Evolutionary conservation across 805 yeast genomes (phyloP).

Genomic region (Metschnikowia kunwiensis): DNA sequence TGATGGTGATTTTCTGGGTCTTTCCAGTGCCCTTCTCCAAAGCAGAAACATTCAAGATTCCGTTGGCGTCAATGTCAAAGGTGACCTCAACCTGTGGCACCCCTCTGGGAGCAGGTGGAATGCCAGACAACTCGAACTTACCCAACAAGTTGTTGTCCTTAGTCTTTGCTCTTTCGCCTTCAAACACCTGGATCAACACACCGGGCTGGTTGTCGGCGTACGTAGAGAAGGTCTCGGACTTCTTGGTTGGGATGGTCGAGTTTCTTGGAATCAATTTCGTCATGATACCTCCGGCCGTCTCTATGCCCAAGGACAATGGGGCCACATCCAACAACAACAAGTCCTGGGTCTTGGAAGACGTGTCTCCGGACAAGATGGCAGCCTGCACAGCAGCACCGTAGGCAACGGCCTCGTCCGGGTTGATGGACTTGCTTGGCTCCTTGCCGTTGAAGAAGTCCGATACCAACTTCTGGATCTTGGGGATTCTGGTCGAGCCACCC

Average conservation of each 20-base stretch:
- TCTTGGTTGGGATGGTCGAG: constrained; percentile 93
- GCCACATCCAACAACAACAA: constrained; percentile 86
- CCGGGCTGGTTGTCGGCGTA: constrained; percentile 97
- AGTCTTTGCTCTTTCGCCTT: constrained; percentile 94
- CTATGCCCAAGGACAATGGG: constrained; percentile 92
- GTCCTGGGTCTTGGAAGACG: constrained; percentile 95
- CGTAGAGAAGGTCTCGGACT: constrained; percentile 92
- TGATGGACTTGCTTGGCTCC: constrained; percentile 94
- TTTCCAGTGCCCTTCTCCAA: constrained; percentile 94
- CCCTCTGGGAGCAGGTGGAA: constrained; percentile 91
- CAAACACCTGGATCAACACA: constrained; percentile 88
- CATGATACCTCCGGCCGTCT: constrained; percentile 97
- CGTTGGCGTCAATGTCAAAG: constrained; percentile 84
- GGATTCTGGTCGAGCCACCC: constrained; percentile 98
- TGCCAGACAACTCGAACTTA: constrained; percentile 80
- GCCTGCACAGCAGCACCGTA: constrained; percentile 99
- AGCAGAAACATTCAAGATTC: constrained; percentile 82
- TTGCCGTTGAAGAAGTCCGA: constrained; percentile 97
- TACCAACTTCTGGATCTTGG: constrained; percentile 92
- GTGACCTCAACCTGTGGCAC: constrained; percentile 88
- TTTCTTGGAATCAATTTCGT: constrained; percentile 92
- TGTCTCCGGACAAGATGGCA: constrained; percentile 93
- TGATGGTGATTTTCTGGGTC: constrained; percentile 84
- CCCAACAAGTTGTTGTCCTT: constrained; percentile 90
- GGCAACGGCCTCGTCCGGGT: constrained; percentile 99